Conservation (phyloP, 768 basidiomycete genomes). For the Termitomyces sp. region DNA sequence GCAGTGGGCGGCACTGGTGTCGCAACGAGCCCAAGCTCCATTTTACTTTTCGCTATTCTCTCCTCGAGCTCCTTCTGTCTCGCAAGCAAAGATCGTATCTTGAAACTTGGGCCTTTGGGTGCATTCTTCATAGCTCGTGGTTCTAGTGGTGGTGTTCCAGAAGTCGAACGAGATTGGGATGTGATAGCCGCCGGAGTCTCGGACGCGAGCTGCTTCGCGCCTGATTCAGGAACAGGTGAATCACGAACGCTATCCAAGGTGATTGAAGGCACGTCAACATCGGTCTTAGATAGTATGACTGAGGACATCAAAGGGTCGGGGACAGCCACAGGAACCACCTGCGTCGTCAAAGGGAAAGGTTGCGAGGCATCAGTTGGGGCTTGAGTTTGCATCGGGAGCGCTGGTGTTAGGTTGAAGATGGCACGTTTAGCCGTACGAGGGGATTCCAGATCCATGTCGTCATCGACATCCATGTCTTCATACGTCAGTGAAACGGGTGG, state of each 20-base stretch:
- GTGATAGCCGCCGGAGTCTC: neutral
- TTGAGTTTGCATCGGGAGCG: neutral
- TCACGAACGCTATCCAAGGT: neutral
- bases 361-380: neutral
- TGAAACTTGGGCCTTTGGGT: constrained; percentile 33
- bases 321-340: neutral
- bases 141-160: constrained; percentile 26
- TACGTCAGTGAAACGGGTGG: neutral
- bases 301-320: neutral
- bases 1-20: neutral
- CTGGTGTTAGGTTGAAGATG: neutral
- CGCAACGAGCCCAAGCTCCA: constrained; percentile 25
- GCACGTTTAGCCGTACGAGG: constrained; percentile 11
- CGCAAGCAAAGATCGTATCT: constrained; percentile 34
- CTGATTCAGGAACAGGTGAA: neutral
- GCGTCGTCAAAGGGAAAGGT: neutral
- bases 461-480: constrained; percentile 21
- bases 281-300: neutral
- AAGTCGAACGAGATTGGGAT: constrained; percentile 4
- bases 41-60: constrained; percentile 32
- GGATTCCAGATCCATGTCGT: constrained; percentile 29
- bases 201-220: neutral
- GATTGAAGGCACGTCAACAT: neutral
- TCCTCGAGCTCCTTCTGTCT: constrained; percentile 44
- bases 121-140: constrained; percentile 35